Evolutionary conservation across 2,329 filamentous ascomycete species (phyloP).

Genomic region (Claviceps pusilla): DNA sequence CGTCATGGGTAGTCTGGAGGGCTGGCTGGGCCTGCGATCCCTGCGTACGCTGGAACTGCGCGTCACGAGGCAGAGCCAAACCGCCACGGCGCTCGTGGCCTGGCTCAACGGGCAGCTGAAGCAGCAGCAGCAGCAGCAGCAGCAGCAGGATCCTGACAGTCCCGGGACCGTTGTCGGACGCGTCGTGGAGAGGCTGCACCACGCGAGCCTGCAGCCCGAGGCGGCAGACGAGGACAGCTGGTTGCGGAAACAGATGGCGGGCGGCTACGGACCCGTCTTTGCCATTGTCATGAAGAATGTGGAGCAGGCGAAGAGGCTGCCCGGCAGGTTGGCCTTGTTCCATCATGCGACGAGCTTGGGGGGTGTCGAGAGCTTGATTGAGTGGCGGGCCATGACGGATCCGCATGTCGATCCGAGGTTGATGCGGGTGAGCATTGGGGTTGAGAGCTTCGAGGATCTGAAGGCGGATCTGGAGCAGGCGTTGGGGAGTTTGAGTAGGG

Average conservation of each 20-base stretch:
- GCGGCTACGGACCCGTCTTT: constrained; percentile 82
- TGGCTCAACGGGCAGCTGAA: constrained; percentile 48
- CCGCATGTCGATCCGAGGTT: constrained; percentile 52
- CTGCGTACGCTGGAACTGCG: constrained; percentile 74
- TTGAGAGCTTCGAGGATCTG: constrained; percentile 78
- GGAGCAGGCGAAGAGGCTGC: constrained; percentile 50
- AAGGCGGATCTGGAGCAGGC: constrained; percentile 56
- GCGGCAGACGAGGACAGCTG: constrained; percentile 46
- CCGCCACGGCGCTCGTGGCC: constrained; percentile 50
- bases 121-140: constrained; percentile 6
- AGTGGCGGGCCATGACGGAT: constrained; percentile 91
- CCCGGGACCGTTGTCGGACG: constrained; percentile 28
- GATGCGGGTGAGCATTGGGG: constrained; percentile 68
- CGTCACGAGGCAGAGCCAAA: constrained; percentile 61
- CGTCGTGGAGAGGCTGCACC: constrained; percentile 48
- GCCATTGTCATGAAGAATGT: constrained; percentile 50
- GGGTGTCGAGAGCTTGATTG: constrained; percentile 87
- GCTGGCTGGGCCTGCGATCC: constrained; percentile 81
- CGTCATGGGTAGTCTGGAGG: constrained; percentile 80
- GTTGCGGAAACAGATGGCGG: constrained; percentile 78
- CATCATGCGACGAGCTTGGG: constrained; percentile 91
- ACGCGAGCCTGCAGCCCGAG: constrained; percentile 65
- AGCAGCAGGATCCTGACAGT: constrained; percentile 2
- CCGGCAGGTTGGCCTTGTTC: constrained; percentile 67
- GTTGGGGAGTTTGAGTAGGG: constrained; percentile 38